phyloP scores from a whole-genome alignment of 1,284 basidiomycete genomes.

The Trichosporon coremiiforme region DNA sequence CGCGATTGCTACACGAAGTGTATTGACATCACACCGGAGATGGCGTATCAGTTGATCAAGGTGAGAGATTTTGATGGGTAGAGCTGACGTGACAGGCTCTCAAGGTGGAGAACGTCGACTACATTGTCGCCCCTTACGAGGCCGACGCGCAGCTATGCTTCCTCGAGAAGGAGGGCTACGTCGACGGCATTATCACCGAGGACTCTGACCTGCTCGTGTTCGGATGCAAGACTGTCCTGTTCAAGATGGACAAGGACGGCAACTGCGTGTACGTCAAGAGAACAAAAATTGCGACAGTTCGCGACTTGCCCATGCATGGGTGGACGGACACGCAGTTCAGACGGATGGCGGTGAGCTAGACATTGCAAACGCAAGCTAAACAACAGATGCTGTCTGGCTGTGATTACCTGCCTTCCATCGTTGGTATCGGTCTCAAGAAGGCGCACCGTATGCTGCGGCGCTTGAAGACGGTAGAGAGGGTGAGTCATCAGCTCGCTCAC shows the following conservation, averaged over 20 bases:
- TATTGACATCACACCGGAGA: constrained; percentile 92
- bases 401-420: constrained; percentile 96
- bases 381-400: constrained; percentile 85
- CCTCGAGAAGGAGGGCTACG: constrained; percentile 77
- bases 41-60: constrained; percentile 98
- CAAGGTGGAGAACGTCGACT: constrained; percentile 72
- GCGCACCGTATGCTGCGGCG: constrained; percentile 79
- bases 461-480: constrained; percentile 84
- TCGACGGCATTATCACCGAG: constrained; percentile 94
- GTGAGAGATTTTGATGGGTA: constrained; percentile 56
- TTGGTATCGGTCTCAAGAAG: constrained; percentile 95
- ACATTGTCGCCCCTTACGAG: constrained; percentile 97
- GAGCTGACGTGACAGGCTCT: constrained; percentile 65
- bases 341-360: constrained; percentile 70
- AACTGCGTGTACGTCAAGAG: constrained; percentile 80
- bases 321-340: constrained; percentile 91
- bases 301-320: constrained; percentile 74
- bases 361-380: background rate
- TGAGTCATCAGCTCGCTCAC: constrained; percentile 39
- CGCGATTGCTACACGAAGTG: constrained; percentile 87
- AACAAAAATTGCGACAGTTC: constrained; percentile 71
- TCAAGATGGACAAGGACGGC: constrained; percentile 80
- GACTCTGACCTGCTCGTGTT: constrained; percentile 98
- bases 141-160: constrained; percentile 97
- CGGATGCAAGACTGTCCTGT: constrained; percentile 74